Base-by-base conservation (phyloP, 352 stramenopile species). In the Pythium monospermum region DNA sequence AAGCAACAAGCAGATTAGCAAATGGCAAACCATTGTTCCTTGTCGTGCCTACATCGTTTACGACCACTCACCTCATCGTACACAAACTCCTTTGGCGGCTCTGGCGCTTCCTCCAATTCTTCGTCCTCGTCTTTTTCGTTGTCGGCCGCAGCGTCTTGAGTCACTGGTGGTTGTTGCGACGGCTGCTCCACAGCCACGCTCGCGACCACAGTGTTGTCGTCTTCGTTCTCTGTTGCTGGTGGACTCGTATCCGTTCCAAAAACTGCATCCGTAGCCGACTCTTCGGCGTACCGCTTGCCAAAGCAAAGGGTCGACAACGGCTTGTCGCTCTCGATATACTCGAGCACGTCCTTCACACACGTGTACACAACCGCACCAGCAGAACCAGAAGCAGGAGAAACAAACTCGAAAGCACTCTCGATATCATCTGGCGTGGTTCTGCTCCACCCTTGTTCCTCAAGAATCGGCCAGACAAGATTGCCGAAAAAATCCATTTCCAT, bases 401-500 rank as follows among this genome's bases (percentile, higher is more conserved):
- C 13, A 7, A 79, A 71, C 7, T 80, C 49, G 12, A 59, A 27
- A 10, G 59, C 42, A 22, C 50, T 60, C 13, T 73, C 58, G 8
- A 70, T 55, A 25, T 68, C 70, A 19, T 25, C 48, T 5, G 69
- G 64, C 28, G 79, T 67, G 2, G 76, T 68, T 19, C 74, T 71
- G 35, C 38, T 76, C 83, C 83, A 94, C 7, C 82, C 82, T 66
- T 83, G 67, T 19, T 87, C 76, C 15, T 66, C 71, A 10, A 94
- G 49, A 28, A 89, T 80, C 10, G 83, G 83, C 75, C 83, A 92
- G 42, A 94, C 69, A 1, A 91, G 58, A 18, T 83, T 71, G 52
- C 89, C 78, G 23, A 94, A 94, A 35, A 88, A 87, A 32, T 92
- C 75, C 6, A 64, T 31, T 39, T 62, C 46, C 49, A 62, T 82